These are phyloP conservation scores for Podospora appendiculata DNA, from an alignment of 495 filamentous ascomycete genomes.

Conservation along the genomic window DNA sequence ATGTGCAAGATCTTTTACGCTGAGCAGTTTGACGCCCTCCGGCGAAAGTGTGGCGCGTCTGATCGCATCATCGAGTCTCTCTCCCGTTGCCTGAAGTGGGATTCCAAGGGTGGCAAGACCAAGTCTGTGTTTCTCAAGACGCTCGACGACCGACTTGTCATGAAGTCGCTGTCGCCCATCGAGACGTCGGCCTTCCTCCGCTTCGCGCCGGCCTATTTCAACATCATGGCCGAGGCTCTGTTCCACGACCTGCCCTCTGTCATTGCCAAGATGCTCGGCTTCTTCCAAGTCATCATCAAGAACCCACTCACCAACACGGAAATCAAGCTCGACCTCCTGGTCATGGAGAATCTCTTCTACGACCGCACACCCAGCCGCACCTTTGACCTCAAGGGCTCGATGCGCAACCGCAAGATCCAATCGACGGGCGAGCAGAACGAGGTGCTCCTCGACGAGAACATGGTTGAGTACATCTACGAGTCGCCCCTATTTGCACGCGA, in stretches of 20 bases:
- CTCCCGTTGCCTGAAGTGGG: conserved; percentile 94
- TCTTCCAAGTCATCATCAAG: conserved; percentile 95
- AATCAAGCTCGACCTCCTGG: conserved; percentile 86
- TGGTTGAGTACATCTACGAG: conserved; percentile 99
- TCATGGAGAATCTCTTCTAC: conserved; percentile 99
- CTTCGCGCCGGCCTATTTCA: conserved; percentile 95
- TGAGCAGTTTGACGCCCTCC: conserved; percentile 92
- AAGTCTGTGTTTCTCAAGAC: conserved; percentile 98
- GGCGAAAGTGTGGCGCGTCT: conserved; percentile 83
- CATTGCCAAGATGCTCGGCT: conserved; percentile 98
- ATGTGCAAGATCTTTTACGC: conserved; percentile 97
- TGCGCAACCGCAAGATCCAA: conserved; percentile 95
- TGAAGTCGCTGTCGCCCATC: conserved; percentile 68
- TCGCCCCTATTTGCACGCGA: conserved; percentile 90
- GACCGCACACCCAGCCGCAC: conserved; percentile 86
- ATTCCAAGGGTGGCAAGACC: conserved; percentile 96
- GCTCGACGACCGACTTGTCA: conserved; percentile 85
- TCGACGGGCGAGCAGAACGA: conserved; percentile 92
- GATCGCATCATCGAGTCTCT: conserved; percentile 93
- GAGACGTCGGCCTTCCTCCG: conserved; percentile 91
- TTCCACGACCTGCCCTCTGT: conserved; percentile 96
- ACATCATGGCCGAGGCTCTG: conserved; percentile 89
- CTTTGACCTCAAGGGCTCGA: conserved; percentile 96
- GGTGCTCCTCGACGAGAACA: conserved; percentile 95
- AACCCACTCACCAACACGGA: conserved; percentile 87